Evolutionary conservation across 257 asterid genomes (phyloP), one percentile per base, ranked within the genome.

Genomic region (Primulina huaijiensis): DNA sequence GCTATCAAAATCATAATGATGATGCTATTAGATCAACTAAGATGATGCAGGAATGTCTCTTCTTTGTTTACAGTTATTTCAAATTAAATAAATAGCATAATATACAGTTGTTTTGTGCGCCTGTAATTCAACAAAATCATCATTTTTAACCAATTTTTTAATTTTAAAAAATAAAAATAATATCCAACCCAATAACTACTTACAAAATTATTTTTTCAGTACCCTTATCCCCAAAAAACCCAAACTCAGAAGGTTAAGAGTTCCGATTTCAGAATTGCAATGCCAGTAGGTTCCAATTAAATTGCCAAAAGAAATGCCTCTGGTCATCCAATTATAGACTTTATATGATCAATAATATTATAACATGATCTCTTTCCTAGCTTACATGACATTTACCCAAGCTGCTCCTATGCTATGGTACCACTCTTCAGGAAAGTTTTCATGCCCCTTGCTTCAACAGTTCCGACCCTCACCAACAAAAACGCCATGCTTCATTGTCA

Each of bases 401-500:
- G 57, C 57, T 50, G 8, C 57, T 17, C 21, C 8, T 50, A 50
- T 17, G 2, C 20, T 50, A 50, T 16, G 57, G 7, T 16, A 16
- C 55, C 19, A 7, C 19, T 8, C 3, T 35, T 40, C 46, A 43
- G 30, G 16, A 19, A 30, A 67, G 69, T 61, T 29, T n/a, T 59
- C 58, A 43, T 14, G 55, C 52, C 5, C 19, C 3, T 50, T 50
- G 57, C 55, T 43, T 43, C 55, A 43, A 43, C 55, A 1, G 6
- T 6, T 43, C 57, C 17, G 21, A 4, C 7, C 21, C 52, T 10
- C 29, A 65, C 59, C 52, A 10, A 14, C 53, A 68, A 68, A 63
- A 40, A 33, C 52, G 34, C 43, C 69, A 52, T 37, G 59, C 50
- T 52, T 2, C 78, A 60, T 21, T 56, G 31, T 55, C 69, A 17